Evolutionary conservation across 2,329 filamentous ascomycete species (phyloP), one percentile per base, ranked within the genome.

Genomic region (Fusarium mangiferae): DNA sequence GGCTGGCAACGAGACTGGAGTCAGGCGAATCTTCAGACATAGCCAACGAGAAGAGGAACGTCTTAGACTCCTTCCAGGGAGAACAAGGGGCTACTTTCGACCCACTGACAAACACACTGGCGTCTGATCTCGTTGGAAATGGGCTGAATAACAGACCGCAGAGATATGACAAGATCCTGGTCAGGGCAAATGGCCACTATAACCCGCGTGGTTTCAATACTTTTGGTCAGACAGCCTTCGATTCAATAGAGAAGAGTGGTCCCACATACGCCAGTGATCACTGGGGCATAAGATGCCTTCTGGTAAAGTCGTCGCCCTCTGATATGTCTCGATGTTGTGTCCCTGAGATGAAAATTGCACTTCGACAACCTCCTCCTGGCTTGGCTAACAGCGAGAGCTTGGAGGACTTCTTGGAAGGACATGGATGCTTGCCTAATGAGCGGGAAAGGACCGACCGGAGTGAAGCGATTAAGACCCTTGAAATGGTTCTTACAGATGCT

Each of bases 51-150:
- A 75, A 74, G 44, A 80, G 83, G 22, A 78, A 74, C 11, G 66
- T 77, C 10, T 66, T 76, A 14, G 82, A 85, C 22, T 69, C 84
- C 2, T 86, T 85, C 36, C 86, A 89, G 59, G 91, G 90, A 4
- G 90, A 92, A 77, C 85, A 90, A 68, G 91, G 90, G 4, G 89
- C 90, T 7, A 93, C 91, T 0, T 93, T 91, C 77, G 87, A 93
- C 75, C 90, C 90, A 1, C 81, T 81, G 5, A 81, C 81, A 11
- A 93, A 93, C 74, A 78, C 80, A 2, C 82, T 91, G 18, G 90
- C 91, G 7, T 85, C 86, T 3, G 82, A 84, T 17, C 85, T 86
- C 7, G 85, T 87, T 3, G 84, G 83, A 7, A 82, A 78, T 51
- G 85, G 85, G 3, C 80, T 83, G 52, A 85, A 88, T 54, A 86